Percentiles rank a stretch among this genome's conserved stretches.
phyloP scores from a whole-genome alignment of 345 rosid genomes.

The Gossypium ekmanianum region DNA sequence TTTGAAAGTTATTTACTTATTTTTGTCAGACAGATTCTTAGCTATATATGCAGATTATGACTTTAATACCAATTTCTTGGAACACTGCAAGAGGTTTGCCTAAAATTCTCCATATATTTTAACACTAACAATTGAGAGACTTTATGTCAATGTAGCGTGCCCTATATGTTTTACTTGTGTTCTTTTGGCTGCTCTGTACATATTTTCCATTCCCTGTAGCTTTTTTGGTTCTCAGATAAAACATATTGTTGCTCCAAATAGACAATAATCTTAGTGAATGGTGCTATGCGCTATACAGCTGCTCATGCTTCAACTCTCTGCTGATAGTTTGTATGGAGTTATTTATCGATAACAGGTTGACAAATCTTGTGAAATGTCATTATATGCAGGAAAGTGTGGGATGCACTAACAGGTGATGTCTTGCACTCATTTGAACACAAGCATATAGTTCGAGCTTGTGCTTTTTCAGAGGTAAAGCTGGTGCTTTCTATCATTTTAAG shows the following conservation, averaged over 20 bases:
- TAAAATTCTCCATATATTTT: background rate
- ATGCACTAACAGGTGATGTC: conserved; percentile 84
- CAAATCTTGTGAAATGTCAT: background rate
- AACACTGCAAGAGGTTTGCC: background rate
- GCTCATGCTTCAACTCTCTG: background rate
- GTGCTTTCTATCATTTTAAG: background rate
- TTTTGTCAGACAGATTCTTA: background rate
- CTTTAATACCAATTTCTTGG: background rate
- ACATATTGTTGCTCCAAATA: background rate
- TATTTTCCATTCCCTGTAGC: background rate
- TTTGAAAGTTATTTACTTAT: background rate
- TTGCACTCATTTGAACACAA: conserved; percentile 90
- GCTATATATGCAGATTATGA: background rate
- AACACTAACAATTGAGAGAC: background rate
- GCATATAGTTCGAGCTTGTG: conserved; percentile 84
- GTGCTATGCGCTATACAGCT: background rate
- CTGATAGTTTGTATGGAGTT: background rate
- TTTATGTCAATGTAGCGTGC: background rate
- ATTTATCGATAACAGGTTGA: background rate
- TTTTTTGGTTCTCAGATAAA: background rate
- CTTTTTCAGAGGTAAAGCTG: conserved; percentile 71
- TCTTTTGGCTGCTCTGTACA: background rate
- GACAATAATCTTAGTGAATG: background rate
- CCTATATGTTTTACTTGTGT: background rate
- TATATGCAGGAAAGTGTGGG: conserved; percentile 62